These are phyloP conservation scores for Cocos nucifera DNA, from an alignment of 176 grass and related monocot genomes.

Conservation along the genomic window DNA sequence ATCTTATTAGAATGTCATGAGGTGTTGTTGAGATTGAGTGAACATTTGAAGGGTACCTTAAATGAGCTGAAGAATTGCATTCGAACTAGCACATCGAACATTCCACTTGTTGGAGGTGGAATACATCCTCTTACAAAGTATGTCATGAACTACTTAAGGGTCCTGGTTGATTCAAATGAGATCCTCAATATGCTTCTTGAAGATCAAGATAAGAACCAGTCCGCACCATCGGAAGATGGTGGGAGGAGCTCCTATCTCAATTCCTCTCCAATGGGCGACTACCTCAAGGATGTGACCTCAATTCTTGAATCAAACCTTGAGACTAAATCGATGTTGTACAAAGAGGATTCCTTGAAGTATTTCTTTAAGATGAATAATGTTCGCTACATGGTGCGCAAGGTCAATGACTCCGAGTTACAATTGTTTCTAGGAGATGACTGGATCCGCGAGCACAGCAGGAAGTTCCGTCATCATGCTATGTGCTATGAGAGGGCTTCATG, in stretches of 20 bases:
- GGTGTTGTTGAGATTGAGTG: slow-evolving; percentile 49
- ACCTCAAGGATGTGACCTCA: slow-evolving; percentile 29
- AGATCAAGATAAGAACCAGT: slow-evolving; percentile 28
- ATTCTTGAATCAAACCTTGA: slow-evolving; percentile 70
- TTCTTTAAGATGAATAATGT: slow-evolving; percentile 95
- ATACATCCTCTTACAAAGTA: slow-evolving; percentile 83
- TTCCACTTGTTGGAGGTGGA: slow-evolving; percentile 35
- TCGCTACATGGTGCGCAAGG: slow-evolving; percentile 93
- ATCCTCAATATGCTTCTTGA: slow-evolving; percentile 67
- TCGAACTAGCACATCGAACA: slow-evolving; percentile 49
- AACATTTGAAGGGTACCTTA: slow-evolving; percentile 49
- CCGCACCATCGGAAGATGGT: slow-evolving; percentile 17
- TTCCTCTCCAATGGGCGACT: slow-evolving; percentile 26
- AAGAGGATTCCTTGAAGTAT: slow-evolving; percentile 43
- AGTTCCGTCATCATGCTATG: slow-evolving; percentile 59
- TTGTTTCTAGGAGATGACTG: slow-evolving; percentile 76
- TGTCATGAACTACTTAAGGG: slow-evolving; percentile 93
- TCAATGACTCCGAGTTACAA: slow-evolving; percentile 69
- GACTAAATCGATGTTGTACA: slow-evolving; percentile 45
- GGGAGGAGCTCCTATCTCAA: slow-evolving; percentile 3
- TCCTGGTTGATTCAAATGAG: slow-evolving; percentile 55
- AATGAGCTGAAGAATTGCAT: slow-evolving; percentile 57
- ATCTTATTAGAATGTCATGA: slow-evolving; percentile 70
- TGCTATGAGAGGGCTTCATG: slow-evolving; percentile 79
- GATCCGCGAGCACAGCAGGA: slow-evolving; percentile 67